A percentile compares a stretch with the other conserved stretches of the same genome.
Evolutionary conservation across 805 yeast genomes (phyloP).

Genomic region (Spathaspora gorwiae): DNA sequence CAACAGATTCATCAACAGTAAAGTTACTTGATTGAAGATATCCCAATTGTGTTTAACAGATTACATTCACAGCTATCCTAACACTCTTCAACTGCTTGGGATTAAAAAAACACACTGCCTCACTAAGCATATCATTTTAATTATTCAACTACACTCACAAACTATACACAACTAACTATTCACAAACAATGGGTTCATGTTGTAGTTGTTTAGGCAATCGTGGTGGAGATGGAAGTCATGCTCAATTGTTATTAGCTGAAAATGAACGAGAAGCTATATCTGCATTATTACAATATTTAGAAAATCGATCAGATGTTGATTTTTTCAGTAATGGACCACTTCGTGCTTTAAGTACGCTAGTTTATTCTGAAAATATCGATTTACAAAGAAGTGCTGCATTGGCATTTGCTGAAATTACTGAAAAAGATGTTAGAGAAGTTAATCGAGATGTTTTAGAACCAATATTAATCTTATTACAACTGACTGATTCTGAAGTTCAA

Average conservation of each 20-base stretch:
- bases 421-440: constrained; percentile 89
- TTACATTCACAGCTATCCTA: too few relatives aligned
- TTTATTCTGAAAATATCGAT: constrained; percentile 91
- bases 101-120: too few relatives aligned
- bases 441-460: constrained; percentile 91
- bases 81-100: too few relatives aligned
- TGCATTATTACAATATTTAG: constrained; percentile 80
- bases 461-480: constrained; percentile 78
- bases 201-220: constrained; percentile 39
- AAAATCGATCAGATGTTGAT: constrained; percentile 82
- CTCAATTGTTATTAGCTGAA: constrained; percentile 78
- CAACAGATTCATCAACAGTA: too few relatives aligned
- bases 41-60: too few relatives aligned
- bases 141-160: too few relatives aligned
- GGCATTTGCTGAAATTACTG: constrained; percentile 98
- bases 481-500: constrained; percentile 90
- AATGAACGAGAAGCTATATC: constrained; percentile 96
- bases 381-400: constrained; percentile 95
- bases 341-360: constrained; percentile 85
- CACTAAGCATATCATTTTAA: too few relatives aligned
- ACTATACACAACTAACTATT: too few relatives aligned
- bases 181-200: constrained; percentile 35
- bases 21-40: too few relatives aligned
- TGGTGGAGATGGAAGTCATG: constrained; percentile 57
- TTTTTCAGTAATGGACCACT: constrained; percentile 84